Evolutionary conservation across 495 filamentous ascomycete genomes (phyloP), one percentile per base, ranked within the genome.

Genomic region (Tuber microsphaerosporum): DNA sequence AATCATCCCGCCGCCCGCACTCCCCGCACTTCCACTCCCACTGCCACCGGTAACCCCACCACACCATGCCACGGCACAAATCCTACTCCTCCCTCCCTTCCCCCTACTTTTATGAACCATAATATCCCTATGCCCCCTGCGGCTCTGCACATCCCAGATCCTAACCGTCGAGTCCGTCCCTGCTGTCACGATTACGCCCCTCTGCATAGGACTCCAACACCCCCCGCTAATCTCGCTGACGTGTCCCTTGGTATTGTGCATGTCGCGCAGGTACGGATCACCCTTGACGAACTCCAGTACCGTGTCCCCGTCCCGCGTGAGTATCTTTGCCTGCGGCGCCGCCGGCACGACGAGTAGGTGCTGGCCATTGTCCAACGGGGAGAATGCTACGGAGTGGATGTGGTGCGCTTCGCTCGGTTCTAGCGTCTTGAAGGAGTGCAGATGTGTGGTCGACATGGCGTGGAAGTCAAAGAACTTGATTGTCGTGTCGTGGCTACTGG

Each of bases 231-330:
- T 90, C 84, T 97, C 95, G 1, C 94, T 92, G 56, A 97, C 89
- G 82, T 99, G 95, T 0, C 95, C 95, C 81, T 97, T 98, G 0
- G 95, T 99, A 82, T 97, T 93, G 83, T 97, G 88, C 89, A 97
- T 93, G 82, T 99, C 96, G 56, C 95, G 88, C 74, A 99, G 85
- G 82, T 99, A 99, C 94, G 97, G 97, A 82, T 99, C 95, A 34
- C 95, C 95, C 84, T 99, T 99, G 73, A 91, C 90, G 77, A 97
- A 97, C 83, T 97, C 93, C 2, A 91, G 90, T 19, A 94, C 74
- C 16, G 90, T 87, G 56, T 94, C 93, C 12, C 95, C 95, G 85
- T 99, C 94, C 77, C 95, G 90, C 81, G 88, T 91, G 80, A 97
- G 86, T 68, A 99, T 90, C 83, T 92, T 93, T 3, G 94, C 93